Conservation (phyloP, 208 protist genomes). For the Phytomonas sp. region DNA sequence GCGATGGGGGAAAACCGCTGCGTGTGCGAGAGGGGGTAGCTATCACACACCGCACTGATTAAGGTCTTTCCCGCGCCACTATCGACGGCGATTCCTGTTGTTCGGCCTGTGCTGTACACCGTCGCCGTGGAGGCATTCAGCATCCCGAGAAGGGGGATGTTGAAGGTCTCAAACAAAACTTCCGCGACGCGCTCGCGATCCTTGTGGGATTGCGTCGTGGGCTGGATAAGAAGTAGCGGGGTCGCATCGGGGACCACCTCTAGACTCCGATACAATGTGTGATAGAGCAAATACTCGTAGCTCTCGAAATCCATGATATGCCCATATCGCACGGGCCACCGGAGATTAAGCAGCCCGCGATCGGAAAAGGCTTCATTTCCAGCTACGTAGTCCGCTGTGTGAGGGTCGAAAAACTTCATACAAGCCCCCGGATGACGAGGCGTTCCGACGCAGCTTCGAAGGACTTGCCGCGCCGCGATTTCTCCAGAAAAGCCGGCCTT, state of each 20-base stretch:
- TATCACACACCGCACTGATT: conserved; percentile 97
- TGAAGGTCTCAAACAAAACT: conserved; percentile 97
- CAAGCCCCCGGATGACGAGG: conserved; percentile 52
- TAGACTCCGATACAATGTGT: conserved; percentile 61
- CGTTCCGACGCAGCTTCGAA: conserved; percentile 72
- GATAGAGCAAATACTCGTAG: conserved; percentile 80
- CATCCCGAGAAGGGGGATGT: conserved; percentile 90
- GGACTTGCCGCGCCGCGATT: conserved; percentile 88
- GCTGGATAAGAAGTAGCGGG: conserved; percentile 94
- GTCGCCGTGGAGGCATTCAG: conserved; percentile 91
- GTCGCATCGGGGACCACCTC: conserved; percentile 42
- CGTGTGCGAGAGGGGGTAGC: conserved; percentile 80
- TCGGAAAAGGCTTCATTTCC: conserved; percentile 60
- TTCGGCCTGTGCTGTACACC: conserved; percentile 96
- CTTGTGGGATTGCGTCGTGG: conserved; percentile 89
- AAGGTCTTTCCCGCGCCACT: conserved; percentile 98
- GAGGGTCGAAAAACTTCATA: conserved; percentile 58
- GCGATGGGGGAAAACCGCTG: conserved; percentile 53
- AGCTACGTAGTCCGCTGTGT: conserved; percentile 25
- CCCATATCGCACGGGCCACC: conserved; percentile 49
- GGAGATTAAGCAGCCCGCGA: conserved; percentile 43
- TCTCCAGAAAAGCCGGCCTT: conserved; percentile 94
- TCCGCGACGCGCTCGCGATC: conserved; percentile 93
- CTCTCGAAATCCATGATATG: conserved; percentile 65
- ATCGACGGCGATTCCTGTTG: conserved; percentile 97